A percentile compares a stretch with the other conserved stretches of the same genome.
These are phyloP conservation scores for Imleria badia DNA, from an alignment of 768 basidiomycete species.

Conservation along the genomic window DNA sequence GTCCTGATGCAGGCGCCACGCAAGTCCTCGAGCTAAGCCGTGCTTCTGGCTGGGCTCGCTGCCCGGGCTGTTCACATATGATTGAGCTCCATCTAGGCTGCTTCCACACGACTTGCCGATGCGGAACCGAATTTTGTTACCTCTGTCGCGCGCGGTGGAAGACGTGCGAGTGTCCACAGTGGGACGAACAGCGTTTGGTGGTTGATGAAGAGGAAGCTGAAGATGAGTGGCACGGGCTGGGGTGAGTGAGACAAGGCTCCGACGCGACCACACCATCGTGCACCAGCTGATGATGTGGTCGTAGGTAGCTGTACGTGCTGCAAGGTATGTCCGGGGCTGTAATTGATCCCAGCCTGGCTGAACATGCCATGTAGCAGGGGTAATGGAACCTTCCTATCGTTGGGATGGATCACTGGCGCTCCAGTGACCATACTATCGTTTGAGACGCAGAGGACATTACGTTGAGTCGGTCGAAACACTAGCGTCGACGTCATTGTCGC, in stretches of 20 bases:
- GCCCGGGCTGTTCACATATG: slow-evolving; percentile 40
- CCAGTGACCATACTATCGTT: too few relatives aligned
- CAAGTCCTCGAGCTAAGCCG: slow-evolving; percentile 28
- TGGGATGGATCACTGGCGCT: too few relatives aligned
- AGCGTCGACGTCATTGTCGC: too few relatives aligned
- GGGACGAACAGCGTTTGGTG: slow-evolving; percentile 52
- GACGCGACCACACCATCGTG: too few relatives aligned
- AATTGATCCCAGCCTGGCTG: too few relatives aligned
- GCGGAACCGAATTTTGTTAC: slow-evolving; percentile 42
- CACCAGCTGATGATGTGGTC: background rate
- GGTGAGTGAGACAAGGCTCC: too few relatives aligned
- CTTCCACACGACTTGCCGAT: slow-evolving; percentile 42
- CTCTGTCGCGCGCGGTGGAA: slow-evolving; percentile 61
- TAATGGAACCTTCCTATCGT: too few relatives aligned
- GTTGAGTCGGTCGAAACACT: too few relatives aligned
- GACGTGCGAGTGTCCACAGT: slow-evolving; percentile 59
- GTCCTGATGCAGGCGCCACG: slow-evolving; percentile 23
- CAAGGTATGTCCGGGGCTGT: background rate
- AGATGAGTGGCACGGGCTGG: background rate
- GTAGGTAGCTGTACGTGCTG: background rate
- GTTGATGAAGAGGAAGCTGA: background rate
- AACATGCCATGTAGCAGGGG: too few relatives aligned
- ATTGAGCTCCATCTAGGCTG: slow-evolving; percentile 40
- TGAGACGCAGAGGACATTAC: too few relatives aligned
- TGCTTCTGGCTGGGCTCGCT: slow-evolving; percentile 36